A percentile compares a stretch with the other conserved stretches of the same genome.
These are phyloP conservation scores for Allodekkera sacchari DNA, from an alignment of 805 yeast species.

Conservation along the genomic window DNA sequence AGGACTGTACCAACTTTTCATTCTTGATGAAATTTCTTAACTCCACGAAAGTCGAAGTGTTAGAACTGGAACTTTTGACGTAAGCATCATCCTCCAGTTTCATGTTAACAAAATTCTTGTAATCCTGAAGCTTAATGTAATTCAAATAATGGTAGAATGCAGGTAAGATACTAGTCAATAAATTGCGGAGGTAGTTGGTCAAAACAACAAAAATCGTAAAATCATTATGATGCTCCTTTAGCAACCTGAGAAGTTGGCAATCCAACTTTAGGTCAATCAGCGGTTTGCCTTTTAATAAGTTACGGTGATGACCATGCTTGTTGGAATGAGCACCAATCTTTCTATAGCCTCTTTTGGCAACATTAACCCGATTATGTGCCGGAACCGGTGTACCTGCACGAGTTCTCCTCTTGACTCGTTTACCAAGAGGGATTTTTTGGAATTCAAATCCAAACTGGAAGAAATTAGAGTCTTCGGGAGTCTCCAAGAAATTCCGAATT, in stretches of 20 bases:
- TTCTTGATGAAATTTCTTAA: constrained; percentile 16
- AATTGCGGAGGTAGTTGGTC: constrained; percentile 15
- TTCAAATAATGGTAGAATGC: constrained; percentile 16
- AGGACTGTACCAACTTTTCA: constrained; percentile 19
- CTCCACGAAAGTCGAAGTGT: constrained; percentile 9
- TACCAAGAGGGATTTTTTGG: constrained; percentile 3
- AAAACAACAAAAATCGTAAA: constrained; percentile 17
- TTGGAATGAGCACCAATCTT: neutral
- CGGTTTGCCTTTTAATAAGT: constrained; percentile 6
- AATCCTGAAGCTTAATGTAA: constrained; percentile 13
- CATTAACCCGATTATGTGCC: too few species aligned
- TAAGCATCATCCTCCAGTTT: constrained; percentile 18
- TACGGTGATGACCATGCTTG: too few species aligned
- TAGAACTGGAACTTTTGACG: constrained; percentile 6
- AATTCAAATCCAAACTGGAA: constrained; percentile 18
- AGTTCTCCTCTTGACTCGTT: too few species aligned
- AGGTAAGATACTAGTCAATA: constrained; percentile 14
- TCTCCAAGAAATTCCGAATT: constrained; percentile 7
- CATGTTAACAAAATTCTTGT: constrained; percentile 11
- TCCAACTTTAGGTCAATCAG: constrained; percentile 16
- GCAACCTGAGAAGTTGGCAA: constrained; percentile 8
- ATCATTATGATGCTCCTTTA: constrained; percentile 23
- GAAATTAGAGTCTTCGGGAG: constrained; percentile 12
- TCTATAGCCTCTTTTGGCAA: too few species aligned
- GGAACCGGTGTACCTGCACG: too few species aligned